Evolutionary conservation across 1,139 yeast genomes (phyloP).

Genomic region (Debaryomyces sp.): DNA sequence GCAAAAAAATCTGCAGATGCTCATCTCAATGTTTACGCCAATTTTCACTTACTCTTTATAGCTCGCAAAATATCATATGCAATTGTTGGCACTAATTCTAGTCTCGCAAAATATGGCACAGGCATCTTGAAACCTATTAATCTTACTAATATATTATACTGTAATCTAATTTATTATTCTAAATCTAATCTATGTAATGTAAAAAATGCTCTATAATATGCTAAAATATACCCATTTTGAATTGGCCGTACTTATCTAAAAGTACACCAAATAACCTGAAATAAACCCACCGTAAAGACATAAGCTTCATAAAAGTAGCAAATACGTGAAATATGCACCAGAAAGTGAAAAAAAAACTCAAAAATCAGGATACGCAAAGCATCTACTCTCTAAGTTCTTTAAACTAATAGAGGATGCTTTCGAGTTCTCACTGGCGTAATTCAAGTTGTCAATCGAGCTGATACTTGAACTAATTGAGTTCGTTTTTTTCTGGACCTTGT

Average conservation of each 20-base stretch:
- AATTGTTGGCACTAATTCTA: background rate
- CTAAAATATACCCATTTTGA: constrained; percentile 1
- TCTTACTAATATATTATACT: background rate
- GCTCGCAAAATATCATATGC: background rate
- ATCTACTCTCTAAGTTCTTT: constrained; percentile 28
- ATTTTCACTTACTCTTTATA: background rate
- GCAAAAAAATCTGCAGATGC: background rate
- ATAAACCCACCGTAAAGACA: constrained; percentile 4
- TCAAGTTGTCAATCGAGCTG: constrained; percentile 2
- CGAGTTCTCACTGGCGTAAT: background rate
- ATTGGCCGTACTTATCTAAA: background rate
- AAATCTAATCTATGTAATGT: background rate
- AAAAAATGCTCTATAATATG: constrained; percentile 2
- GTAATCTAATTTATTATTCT: background rate
- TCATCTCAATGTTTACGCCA: background rate
- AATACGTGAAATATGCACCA: background rate
- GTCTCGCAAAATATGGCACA: background rate
- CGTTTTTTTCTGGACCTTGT: background rate
- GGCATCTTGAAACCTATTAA: background rate
- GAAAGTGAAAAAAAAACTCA: constrained; percentile 5
- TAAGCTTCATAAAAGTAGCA: constrained; percentile 1
- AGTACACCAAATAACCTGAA: background rate
- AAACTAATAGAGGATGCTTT: constrained; percentile 10
- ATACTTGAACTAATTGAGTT: constrained; percentile 1
- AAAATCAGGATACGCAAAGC: constrained; percentile 26